phyloP scores from a whole-genome alignment of 2,329 filamentous ascomycete genomes.

The Monilinia laxa region DNA sequence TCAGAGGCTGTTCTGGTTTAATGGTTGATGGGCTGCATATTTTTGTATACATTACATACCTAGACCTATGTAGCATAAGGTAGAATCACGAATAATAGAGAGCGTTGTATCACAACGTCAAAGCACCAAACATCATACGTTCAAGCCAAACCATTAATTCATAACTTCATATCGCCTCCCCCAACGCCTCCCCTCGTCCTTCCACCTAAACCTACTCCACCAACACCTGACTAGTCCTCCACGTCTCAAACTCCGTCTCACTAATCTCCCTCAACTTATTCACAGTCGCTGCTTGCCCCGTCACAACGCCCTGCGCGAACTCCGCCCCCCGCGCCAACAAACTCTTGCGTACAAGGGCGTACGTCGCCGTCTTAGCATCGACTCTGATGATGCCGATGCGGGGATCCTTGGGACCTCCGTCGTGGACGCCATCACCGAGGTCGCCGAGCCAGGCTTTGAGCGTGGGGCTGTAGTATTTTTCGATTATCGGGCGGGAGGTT shows the following conservation, averaged over 20 bases:
- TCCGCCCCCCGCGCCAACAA: slow-evolving; percentile 65
- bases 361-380: slow-evolving; percentile 69
- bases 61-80: no score
- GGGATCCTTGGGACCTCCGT: slow-evolving; percentile 78
- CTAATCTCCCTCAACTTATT: slow-evolving; percentile 76
- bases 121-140: background rate
- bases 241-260: slow-evolving; percentile 55
- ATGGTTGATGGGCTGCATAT: background rate
- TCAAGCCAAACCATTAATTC: background rate
- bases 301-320: slow-evolving; percentile 72
- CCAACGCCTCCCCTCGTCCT: background rate
- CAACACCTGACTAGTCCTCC: slow-evolving; percentile 20
- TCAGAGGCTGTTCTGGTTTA: background rate
- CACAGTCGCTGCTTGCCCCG: slow-evolving; percentile 67
- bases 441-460: slow-evolving; percentile 88
- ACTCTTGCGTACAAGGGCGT: slow-evolving; percentile 63
- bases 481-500: slow-evolving; percentile 65
- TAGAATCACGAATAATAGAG: background rate
- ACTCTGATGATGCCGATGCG: slow-evolving; percentile 80
- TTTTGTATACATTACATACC: background rate
- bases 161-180: background rate
- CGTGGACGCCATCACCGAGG: slow-evolving; percentile 77
- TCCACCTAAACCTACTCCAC: slow-evolving; percentile 3
- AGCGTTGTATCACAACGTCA: background rate
- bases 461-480: slow-evolving; percentile 70